These are phyloP conservation scores for Ceraceosorus guamensis DNA, from an alignment of 1,284 basidiomycete genomes.

Conservation along the genomic window DNA sequence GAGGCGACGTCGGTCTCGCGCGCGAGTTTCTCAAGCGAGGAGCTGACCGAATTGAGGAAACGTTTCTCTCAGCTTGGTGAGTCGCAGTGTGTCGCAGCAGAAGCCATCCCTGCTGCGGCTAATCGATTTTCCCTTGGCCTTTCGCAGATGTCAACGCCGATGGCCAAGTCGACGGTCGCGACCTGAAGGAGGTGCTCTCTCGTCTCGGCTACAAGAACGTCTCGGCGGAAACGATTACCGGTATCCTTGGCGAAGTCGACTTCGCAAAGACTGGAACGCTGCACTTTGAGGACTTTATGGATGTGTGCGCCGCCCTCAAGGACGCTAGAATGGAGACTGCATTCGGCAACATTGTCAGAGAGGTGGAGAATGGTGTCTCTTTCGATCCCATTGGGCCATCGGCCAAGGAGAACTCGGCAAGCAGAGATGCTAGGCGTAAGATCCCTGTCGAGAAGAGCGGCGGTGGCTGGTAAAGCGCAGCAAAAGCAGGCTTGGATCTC, in stretches of 20 bases:
- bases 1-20: constrained; percentile 23
- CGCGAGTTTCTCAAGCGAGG: constrained; percentile 33
- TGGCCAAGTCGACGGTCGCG: constrained; percentile 34
- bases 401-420: constrained; percentile 27
- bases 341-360: constrained; percentile 36
- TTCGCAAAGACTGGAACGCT: constrained; percentile 31
- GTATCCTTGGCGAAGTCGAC: constrained; percentile 39
- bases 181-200: constrained; percentile 34
- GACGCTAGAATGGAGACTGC: constrained; percentile 35
- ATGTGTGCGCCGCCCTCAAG: constrained; percentile 38
- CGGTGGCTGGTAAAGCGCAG: constrained; percentile 29
- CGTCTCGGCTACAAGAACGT: constrained; percentile 35
- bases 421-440: constrained; percentile 33
- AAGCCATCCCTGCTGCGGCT: too few relatives aligned
- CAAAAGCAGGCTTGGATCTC: too few relatives aligned
- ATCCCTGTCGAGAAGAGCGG: constrained; percentile 40
- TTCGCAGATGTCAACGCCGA: constrained; percentile 27
- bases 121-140: too few relatives aligned
- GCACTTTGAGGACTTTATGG: constrained; percentile 41
- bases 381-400: constrained; percentile 30
- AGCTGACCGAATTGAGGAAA: constrained; percentile 32
- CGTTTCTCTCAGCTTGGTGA: constrained; percentile 29
- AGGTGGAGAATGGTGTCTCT: constrained; percentile 25
- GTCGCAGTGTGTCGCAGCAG: too few relatives aligned
- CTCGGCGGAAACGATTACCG: constrained; percentile 28